These are phyloP conservation scores for Leptographium lundbergii DNA, from an alignment of 2,329 filamentous ascomycete genomes.

Conservation along the genomic window DNA sequence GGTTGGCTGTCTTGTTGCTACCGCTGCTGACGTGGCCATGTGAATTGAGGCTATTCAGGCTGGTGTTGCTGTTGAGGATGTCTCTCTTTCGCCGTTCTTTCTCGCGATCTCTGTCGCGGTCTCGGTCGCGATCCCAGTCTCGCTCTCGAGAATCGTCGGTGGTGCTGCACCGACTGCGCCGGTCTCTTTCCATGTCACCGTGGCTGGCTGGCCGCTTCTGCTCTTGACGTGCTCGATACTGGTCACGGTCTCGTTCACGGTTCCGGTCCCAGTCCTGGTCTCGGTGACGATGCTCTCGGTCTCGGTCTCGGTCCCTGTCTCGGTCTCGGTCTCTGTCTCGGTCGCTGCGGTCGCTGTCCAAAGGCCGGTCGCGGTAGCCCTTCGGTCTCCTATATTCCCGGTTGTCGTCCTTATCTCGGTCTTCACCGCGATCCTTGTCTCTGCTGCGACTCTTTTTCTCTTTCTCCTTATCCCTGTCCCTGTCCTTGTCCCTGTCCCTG, in stretches of 20 bases:
- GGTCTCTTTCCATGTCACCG: slow-evolving; percentile 32
- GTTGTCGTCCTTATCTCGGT: slow-evolving; percentile 6
- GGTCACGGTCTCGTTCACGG: slow-evolving; percentile 19
- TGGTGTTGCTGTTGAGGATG: neutral
- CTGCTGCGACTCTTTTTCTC: slow-evolving; percentile 14
- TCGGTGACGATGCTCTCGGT: slow-evolving; percentile 19
- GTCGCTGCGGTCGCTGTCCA: slow-evolving; percentile 1
- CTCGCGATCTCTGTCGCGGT: neutral
- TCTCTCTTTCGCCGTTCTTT: neutral
- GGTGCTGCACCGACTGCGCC: slow-evolving; percentile 13
- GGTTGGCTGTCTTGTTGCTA: neutral
- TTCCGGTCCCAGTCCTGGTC: slow-evolving; percentile 5
- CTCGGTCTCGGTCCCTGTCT: slow-evolving; percentile 20
- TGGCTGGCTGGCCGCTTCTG: slow-evolving; percentile 35
- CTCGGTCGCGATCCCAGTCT: slow-evolving; percentile 12
- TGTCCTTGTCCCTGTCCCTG: neutral
- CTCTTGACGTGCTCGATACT: slow-evolving; percentile 23
- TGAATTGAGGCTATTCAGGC: neutral
- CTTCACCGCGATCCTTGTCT: slow-evolving; percentile 12
- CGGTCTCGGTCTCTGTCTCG: slow-evolving; percentile 12
- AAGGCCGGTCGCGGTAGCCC: slow-evolving; percentile 9
- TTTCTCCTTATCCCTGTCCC: neutral
- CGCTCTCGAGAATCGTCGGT: slow-evolving; percentile 15
- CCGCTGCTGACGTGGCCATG: neutral
- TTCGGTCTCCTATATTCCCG: neutral